Conservation (phyloP, 1,284 basidiomycete genomes). For the Ustilago cynodontis region DNA sequence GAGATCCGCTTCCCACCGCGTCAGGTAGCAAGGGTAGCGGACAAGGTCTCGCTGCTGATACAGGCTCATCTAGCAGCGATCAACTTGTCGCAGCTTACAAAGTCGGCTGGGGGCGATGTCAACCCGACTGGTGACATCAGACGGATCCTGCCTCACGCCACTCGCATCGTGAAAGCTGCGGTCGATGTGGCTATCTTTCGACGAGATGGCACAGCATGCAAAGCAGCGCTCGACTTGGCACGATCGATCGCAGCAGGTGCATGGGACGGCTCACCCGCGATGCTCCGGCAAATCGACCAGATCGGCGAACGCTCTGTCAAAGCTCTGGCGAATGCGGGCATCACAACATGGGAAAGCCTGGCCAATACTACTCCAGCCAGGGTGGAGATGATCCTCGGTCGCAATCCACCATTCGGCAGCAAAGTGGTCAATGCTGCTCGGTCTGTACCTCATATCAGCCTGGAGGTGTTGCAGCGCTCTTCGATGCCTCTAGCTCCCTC, state of each 20-base stretch:
- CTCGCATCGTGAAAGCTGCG: slow-evolving; percentile 45
- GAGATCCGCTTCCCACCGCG: slow-evolving; percentile 62
- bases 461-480: slow-evolving; percentile 44
- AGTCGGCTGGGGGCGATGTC: slow-evolving; percentile 25
- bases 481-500: slow-evolving; percentile 7
- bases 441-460: slow-evolving; percentile 43
- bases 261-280: slow-evolving; percentile 85
- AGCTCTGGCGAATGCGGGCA: slow-evolving; percentile 48
- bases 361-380: slow-evolving; percentile 35
- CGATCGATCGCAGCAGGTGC: slow-evolving; percentile 78
- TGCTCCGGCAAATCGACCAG: slow-evolving; percentile 80
- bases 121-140: slow-evolving; percentile 39
- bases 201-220: slow-evolving; percentile 47
- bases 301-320: slow-evolving; percentile 80
- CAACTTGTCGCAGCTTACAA: slow-evolving; percentile 41
- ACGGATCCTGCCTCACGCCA: slow-evolving; percentile 46
- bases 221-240: slow-evolving; percentile 51
- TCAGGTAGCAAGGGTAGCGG: slow-evolving; percentile 42
- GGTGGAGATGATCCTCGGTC: slow-evolving; percentile 58
- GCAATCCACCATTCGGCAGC: slow-evolving; percentile 56
- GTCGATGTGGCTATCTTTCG: slow-evolving; percentile 49
- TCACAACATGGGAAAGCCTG: slow-evolving; percentile 40
- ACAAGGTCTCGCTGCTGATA: slow-evolving; percentile 61
- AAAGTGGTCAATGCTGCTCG: slow-evolving; percentile 43
- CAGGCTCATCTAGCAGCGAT: slow-evolving; percentile 54